Evolutionary conservation across 2,329 filamentous ascomycete species (phyloP).

Genomic region (Biscogniauxia marginata): DNA sequence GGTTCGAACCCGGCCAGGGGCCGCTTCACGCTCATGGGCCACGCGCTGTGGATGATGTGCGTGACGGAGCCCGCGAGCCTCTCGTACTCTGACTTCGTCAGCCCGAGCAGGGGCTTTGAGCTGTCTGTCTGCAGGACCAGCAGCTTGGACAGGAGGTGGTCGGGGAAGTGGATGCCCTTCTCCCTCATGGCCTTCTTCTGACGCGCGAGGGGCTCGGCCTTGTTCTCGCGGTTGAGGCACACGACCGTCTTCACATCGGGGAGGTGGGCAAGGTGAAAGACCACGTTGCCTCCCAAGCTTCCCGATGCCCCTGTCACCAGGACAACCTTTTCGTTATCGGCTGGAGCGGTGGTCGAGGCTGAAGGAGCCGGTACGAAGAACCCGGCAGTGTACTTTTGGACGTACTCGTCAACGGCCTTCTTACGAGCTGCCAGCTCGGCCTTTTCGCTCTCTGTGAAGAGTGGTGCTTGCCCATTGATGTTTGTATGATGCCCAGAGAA

Average conservation of each 20-base stretch:
- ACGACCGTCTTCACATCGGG: constrained; percentile 33
- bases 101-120: neutral
- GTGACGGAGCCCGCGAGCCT: neutral
- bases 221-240: constrained; percentile 45
- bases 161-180: constrained; percentile 1
- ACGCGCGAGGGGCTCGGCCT: constrained; percentile 7
- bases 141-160: neutral
- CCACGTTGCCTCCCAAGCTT: constrained; percentile 39
- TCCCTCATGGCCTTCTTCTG: constrained; percentile 15
- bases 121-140: neutral
- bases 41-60: constrained; percentile 8
- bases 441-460: constrained; percentile 1
- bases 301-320: constrained; percentile 41
- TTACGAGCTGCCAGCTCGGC: constrained; percentile 5
- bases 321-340: constrained; percentile 26
- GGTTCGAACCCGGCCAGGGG: constrained; percentile 1
- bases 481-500: too few relatives aligned
- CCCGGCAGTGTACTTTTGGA: constrained; percentile 9
- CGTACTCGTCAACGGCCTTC: constrained; percentile 10
- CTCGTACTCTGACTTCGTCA: neutral
- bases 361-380: constrained; percentile 2
- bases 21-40: constrained; percentile 10
- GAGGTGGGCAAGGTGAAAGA: constrained; percentile 26
- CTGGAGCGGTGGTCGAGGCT: constrained; percentile 23
- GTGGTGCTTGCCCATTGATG: too few relatives aligned